Evolutionary conservation across 345 rosid genomes (phyloP).

Genomic region (Camelina neglecta): DNA sequence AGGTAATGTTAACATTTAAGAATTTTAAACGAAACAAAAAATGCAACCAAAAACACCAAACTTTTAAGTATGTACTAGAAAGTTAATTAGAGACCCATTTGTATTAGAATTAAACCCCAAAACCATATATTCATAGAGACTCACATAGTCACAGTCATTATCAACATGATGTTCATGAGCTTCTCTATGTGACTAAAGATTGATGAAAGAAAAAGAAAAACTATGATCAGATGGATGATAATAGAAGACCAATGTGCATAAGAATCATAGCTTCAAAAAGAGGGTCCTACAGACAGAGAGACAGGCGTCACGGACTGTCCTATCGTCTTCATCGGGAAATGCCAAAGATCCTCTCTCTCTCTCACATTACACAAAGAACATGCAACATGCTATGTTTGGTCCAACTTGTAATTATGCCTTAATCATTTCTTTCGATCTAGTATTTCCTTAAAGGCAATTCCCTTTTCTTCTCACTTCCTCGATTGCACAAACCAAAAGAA

Average conservation of each 20-base stretch:
- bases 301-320: slow-evolving; percentile 78
- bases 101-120: slow-evolving; percentile 26
- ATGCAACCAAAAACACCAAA: neutral
- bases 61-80: neutral
- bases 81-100: neutral
- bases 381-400: slow-evolving; percentile 50
- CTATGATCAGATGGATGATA: slow-evolving; percentile 9
- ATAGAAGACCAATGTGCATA: slow-evolving; percentile 40
- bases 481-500: slow-evolving; percentile 24
- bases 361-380: slow-evolving; percentile 36
- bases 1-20: neutral
- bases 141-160: slow-evolving; percentile 8
- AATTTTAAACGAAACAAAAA: neutral
- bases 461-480: slow-evolving; percentile 41
- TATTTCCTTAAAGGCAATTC: slow-evolving; percentile 50
- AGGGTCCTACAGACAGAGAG: slow-evolving; percentile 47
- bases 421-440: slow-evolving; percentile 59
- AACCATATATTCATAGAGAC: neutral
- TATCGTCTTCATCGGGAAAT: slow-evolving; percentile 55
- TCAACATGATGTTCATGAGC: neutral
- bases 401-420: slow-evolving; percentile 55
- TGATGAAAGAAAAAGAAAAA: neutral
- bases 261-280: slow-evolving; percentile 39
- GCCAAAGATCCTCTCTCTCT: slow-evolving; percentile 44
- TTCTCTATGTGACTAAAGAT: slow-evolving; percentile 4